phyloP scores from a whole-genome alignment of 805 yeast genomes.

The Teunomyces funiuensis region DNA sequence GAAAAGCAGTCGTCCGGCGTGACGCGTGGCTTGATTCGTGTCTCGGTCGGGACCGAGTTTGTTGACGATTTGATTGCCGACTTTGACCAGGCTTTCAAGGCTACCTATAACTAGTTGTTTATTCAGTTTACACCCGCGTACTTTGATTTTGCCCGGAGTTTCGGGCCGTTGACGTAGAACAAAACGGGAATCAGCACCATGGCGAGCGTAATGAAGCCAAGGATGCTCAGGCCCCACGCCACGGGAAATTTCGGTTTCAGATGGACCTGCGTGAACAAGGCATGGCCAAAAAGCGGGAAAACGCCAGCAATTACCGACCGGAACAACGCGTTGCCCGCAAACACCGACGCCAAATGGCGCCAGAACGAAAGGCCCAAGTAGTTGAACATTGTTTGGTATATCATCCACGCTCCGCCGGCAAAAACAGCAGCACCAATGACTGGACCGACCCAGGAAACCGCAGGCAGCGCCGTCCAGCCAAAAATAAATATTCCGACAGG shows the following conservation, averaged over 20 bases:
- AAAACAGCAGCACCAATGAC: slow-evolving; percentile 20
- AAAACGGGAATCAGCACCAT: slow-evolving; percentile 49
- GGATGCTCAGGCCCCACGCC: slow-evolving; percentile 56
- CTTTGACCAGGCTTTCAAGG: slow-evolving; percentile 77
- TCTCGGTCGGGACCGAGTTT: slow-evolving; percentile 87
- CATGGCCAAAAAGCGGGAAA: slow-evolving; percentile 63
- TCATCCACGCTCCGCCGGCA: slow-evolving; percentile 20
- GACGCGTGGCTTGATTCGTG: slow-evolving; percentile 80
- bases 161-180: slow-evolving; percentile 44
- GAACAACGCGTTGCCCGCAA: slow-evolving; percentile 54
- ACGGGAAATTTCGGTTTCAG: slow-evolving; percentile 49
- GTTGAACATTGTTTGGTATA: slow-evolving; percentile 53
- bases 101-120: slow-evolving; percentile 39
- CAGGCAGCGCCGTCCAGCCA: slow-evolving; percentile 18
- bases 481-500: slow-evolving; percentile 21
- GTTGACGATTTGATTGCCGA: slow-evolving; percentile 73
- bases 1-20: slow-evolving; percentile 87
- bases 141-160: slow-evolving; percentile 43
- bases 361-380: slow-evolving; percentile 51
- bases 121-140: too few species aligned
- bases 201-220: slow-evolving; percentile 45
- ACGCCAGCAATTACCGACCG: slow-evolving; percentile 55
- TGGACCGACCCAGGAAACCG: slow-evolving; percentile 20
- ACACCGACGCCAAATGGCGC: slow-evolving; percentile 54
- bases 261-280: slow-evolving; percentile 51